phyloP scores from a whole-genome alignment of 345 rosid species.

The Excoecaria agallocha region DNA sequence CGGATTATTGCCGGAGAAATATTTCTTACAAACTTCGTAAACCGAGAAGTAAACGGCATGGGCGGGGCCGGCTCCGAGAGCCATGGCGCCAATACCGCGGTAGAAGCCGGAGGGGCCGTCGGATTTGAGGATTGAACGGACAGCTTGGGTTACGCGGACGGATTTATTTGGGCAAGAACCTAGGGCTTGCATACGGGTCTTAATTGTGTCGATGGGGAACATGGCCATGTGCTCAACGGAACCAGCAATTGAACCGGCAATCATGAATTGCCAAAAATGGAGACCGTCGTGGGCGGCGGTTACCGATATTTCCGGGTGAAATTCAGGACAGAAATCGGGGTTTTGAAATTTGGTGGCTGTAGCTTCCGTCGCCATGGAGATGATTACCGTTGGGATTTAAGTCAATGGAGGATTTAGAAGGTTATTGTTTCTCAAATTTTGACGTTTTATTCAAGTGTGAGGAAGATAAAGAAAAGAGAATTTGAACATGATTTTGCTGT shows the following conservation, averaged over 20 bases:
- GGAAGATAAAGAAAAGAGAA: no score
- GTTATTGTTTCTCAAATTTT: no score
- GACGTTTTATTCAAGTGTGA: no score
- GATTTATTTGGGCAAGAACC: slow-evolving; percentile 88
- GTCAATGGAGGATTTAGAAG: no score
- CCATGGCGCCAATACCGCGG: slow-evolving; percentile 97
- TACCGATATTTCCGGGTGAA: slow-evolving; percentile 45
- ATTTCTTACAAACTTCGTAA: slow-evolving; percentile 74
- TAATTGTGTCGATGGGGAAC: slow-evolving; percentile 96
- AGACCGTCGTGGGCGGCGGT: slow-evolving; percentile 56
- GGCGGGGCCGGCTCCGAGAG: slow-evolving; percentile 99
- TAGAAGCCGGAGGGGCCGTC: slow-evolving; percentile 74
- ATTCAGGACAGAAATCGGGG: slow-evolving; percentile 70
- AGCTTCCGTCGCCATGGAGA: slow-evolving; percentile 62
- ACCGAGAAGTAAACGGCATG: slow-evolving; percentile 95
- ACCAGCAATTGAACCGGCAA: slow-evolving; percentile 94
- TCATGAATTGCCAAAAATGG: slow-evolving; percentile 88
- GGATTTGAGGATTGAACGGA: slow-evolving; percentile 64
- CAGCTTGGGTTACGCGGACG: slow-evolving; percentile 66
- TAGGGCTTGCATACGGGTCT: slow-evolving; percentile 97
- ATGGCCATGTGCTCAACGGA: slow-evolving; percentile 94
- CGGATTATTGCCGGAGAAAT: slow-evolving; percentile 60
- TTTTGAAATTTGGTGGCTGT: slow-evolving; percentile 52
- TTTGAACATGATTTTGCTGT: no score
- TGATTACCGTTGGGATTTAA: neutral